phyloP scores from a whole-genome alignment of 208 protist species.

The Leishmania guyanensis region DNA sequence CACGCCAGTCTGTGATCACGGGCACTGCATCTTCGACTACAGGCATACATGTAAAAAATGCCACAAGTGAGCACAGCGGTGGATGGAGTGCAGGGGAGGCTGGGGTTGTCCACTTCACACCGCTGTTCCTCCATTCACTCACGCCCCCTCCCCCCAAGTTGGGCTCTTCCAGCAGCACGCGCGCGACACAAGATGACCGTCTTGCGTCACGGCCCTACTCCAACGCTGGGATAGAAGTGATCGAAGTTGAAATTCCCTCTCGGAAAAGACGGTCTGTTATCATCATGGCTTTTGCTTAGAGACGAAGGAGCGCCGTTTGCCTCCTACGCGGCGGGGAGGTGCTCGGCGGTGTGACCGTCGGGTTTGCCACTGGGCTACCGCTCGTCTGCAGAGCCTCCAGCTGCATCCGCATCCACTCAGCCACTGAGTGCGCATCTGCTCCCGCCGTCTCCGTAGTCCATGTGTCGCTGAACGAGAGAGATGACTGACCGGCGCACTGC shows the following conservation, averaged over 20 bases:
- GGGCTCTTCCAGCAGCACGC: neutral
- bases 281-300: neutral
- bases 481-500: slow-evolving; percentile 45
- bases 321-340: too few relatives aligned
- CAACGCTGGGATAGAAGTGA: neutral
- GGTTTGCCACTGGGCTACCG: neutral
- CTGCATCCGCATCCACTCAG: slow-evolving; percentile 7
- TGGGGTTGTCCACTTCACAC: neutral
- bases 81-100: too few relatives aligned
- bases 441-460: neutral
- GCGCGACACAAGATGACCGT: neutral
- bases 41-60: neutral
- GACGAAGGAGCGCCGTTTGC: neutral
- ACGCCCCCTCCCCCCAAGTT: neutral
- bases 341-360: neutral
- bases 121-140: neutral
- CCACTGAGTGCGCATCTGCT: neutral
- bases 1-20: neutral
- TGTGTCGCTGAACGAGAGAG: slow-evolving; percentile 25
- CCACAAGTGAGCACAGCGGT: neutral
- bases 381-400: neutral
- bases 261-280: neutral
- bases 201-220: neutral
- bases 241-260: neutral
- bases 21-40: neutral